Base-by-base conservation (phyloP, 345 rosid genomes). In the Punica granatum region DNA sequence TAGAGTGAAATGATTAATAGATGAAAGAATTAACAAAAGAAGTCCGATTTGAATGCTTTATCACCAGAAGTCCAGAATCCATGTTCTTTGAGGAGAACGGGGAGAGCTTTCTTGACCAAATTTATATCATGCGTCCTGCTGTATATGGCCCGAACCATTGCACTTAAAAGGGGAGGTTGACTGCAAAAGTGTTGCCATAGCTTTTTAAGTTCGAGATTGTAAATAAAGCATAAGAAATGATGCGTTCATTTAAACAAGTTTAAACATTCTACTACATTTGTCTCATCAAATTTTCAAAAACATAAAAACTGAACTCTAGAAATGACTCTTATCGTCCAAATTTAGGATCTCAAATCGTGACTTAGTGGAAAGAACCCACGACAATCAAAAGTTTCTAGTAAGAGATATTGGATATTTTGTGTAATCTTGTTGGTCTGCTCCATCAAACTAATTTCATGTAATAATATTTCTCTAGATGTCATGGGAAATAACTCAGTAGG, bases 131-230 rank as follows among this genome's bases (percentile, higher is more conserved):
- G 79, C n/a, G 99, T 92, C 41, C 65, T 78, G 10, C 79, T 77
- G 70, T 84, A 89, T 72, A 92, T 83, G 60, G 78, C 90, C 15
- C 60, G 58, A 43, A 94, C 81, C 99, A 92, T 92, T 70, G 99
- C 82, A 80, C 93, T 89, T 31, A 94, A 77, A 16, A 94, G 84
- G 25, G 99, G 98, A 44, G 99, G 99, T 69, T 92, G 90, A 79
- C 99, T 94, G 69, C 71, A 76, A 74, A 25, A 25, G 0, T 63
- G 19, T 60, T 41, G 19, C 25, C 33, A 8, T 30, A 35, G 14
- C 12, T 4, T 37, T 37, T n/a, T 60, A 32, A 18, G 26, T 6
- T 16, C 13, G 16, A 19, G 54, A 51, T 5, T 23, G n/a, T 46
- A 3, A 7, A 46, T 3, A 7, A 19, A 46, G 23, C 53, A 18